A percentile compares a stretch with the other conserved stretches of the same genome.
phyloP scores from a whole-genome alignment of 2,329 filamentous ascomycete species.

The Colletotrichum chlorophyti region DNA sequence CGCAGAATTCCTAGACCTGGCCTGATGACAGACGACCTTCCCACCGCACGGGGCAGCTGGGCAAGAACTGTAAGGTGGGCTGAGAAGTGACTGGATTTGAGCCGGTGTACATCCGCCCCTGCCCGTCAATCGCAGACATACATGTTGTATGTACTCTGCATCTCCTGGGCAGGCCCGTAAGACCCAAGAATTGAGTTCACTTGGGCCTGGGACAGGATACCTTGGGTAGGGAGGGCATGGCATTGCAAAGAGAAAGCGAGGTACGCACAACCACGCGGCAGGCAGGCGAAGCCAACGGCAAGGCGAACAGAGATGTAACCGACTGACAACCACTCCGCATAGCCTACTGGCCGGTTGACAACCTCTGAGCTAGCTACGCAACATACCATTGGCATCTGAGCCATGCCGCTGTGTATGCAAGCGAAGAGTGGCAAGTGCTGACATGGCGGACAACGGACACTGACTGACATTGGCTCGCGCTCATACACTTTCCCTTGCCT shows the following conservation, averaged over 20 bases:
- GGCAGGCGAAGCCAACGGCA: not conserved
- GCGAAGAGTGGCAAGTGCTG: not conserved
- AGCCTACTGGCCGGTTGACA: too few relatives aligned
- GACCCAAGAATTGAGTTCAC: conserved; percentile 14
- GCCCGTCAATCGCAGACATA: too few relatives aligned
- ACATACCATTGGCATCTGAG: too few relatives aligned
- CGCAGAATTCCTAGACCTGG: not conserved
- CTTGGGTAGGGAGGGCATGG: too few relatives aligned
- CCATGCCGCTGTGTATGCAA: not conserved
- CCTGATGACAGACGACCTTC: conserved; percentile 1
- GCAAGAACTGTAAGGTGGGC: not conserved
- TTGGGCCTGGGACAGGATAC: conserved; percentile 10
- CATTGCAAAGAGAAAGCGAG: not conserved
- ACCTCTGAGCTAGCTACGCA: too few relatives aligned
- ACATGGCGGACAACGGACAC: conserved; percentile 11
- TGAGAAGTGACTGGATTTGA: not conserved
- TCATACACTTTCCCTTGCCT: conserved; percentile 9
- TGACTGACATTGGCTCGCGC: conserved; percentile 25
- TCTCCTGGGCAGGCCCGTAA: too few relatives aligned
- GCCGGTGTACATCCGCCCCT: too few relatives aligned
- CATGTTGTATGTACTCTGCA: too few relatives aligned
- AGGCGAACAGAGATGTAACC: too few relatives aligned
- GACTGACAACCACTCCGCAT: too few relatives aligned
- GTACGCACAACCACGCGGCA: not conserved
- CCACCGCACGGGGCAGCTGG: conserved; percentile 3